These are phyloP conservation scores for Cyclotella kingstonii DNA, from an alignment of 108 stramenopile species.

Conservation along the genomic window DNA sequence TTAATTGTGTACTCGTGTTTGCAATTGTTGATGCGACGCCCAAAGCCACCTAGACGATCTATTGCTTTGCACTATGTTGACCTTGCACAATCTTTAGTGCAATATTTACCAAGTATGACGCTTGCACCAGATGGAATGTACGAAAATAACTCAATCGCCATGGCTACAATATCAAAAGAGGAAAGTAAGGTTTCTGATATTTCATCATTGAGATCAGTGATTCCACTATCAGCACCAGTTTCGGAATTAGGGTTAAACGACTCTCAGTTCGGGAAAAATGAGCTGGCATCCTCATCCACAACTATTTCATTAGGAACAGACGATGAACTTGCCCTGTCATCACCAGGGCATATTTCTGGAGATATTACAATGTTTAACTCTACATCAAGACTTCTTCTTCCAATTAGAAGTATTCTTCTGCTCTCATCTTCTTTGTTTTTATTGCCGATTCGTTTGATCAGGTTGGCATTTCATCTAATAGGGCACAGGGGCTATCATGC, in stretches of 20 bases:
- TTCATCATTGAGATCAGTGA: background rate
- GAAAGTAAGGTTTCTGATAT: background rate
- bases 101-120: conserved; percentile 44
- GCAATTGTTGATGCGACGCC: conserved; percentile 58
- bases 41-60: conserved; percentile 58
- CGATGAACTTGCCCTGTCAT: conserved; percentile 20
- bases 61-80: conserved; percentile 55
- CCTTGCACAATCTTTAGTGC: conserved; percentile 52
- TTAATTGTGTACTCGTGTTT: conserved; percentile 46
- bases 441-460: conserved; percentile 70
- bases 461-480: conserved; percentile 48
- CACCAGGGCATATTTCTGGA: conserved; percentile 22
- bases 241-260: background rate
- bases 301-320: conserved; percentile 37
- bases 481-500: conserved; percentile 23
- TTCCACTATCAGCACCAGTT: background rate
- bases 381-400: conserved; percentile 51
- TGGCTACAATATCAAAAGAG: conserved; percentile 45
- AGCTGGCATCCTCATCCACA: conserved; percentile 2
- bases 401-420: conserved; percentile 61
- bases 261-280: background rate
- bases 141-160: conserved; percentile 57
- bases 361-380: conserved; percentile 15
- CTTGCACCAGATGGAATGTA: conserved; percentile 75
- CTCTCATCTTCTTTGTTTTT: conserved; percentile 66